These are phyloP conservation scores for Parathielavia hyrcaniae DNA, from an alignment of 495 filamentous ascomycete genomes.

Conservation along the genomic window DNA sequence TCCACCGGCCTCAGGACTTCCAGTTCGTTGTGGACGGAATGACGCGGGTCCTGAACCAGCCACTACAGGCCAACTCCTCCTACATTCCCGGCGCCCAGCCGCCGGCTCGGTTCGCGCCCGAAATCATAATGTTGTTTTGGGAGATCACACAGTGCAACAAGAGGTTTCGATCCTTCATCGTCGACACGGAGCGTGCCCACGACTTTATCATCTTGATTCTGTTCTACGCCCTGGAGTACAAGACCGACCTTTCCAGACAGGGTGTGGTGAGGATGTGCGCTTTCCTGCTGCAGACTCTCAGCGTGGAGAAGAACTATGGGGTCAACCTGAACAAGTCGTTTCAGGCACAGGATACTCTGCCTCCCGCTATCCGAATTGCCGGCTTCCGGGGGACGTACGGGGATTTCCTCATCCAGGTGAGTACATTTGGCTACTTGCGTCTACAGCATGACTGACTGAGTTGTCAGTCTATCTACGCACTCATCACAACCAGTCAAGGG, in stretches of 20 bases:
- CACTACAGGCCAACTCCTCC: constrained; percentile 76
- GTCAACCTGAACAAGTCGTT: constrained; percentile 84
- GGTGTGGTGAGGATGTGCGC: constrained; percentile 94
- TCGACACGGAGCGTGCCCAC: constrained; percentile 87
- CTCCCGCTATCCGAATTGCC: constrained; percentile 67
- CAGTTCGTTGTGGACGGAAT: constrained; percentile 97
- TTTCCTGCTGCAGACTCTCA: constrained; percentile 91
- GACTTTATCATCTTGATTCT: constrained; percentile 88
- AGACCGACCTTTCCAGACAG: constrained; percentile 77
- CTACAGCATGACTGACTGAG: constrained; percentile 28
- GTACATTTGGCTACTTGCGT: constrained; percentile 26
- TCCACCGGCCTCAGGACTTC: constrained; percentile 94
- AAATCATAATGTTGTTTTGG: constrained; percentile 98
- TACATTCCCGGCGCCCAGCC: constrained; percentile 85
- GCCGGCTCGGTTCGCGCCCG: constrained; percentile 79
- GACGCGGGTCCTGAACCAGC: constrained; percentile 87
- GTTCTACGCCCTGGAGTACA: constrained; percentile 88
- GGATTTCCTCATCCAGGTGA: constrained; percentile 87
- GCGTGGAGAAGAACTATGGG: constrained; percentile 86
- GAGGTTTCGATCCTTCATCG: constrained; percentile 92
- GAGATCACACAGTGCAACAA: constrained; percentile 97
- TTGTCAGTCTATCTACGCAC: constrained; percentile 74
- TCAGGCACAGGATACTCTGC: constrained; percentile 81
- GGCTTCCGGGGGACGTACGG: constrained; percentile 89
- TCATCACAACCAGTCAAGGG: constrained; percentile 88